Percentiles rank a stretch among this genome's conserved stretches.
Conservation (phyloP, 805 yeast genomes). For the Ogataea allantospora region DNA sequence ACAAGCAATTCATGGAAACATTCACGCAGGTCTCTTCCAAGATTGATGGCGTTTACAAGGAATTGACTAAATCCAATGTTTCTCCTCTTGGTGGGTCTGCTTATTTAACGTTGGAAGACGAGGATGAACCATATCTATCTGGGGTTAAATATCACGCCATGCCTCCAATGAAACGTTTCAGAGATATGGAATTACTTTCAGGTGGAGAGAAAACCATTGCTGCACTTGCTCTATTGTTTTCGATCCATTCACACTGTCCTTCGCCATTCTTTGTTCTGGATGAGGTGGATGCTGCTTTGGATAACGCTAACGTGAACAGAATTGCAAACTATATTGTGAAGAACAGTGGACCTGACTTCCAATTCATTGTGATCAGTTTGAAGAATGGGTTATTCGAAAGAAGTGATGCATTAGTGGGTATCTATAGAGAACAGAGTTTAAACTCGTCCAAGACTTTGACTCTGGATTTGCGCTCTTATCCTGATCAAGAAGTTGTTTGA, state of each 20-base stretch:
- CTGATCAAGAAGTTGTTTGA: conserved; percentile 33
- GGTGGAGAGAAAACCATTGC: conserved; percentile 98
- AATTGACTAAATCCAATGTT: conserved; percentile 68
- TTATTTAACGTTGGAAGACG: conserved; percentile 78
- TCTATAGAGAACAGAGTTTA: conserved; percentile 74
- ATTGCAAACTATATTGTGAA: conserved; percentile 82
- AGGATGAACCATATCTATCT: conserved; percentile 80
- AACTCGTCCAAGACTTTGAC: conserved; percentile 75
- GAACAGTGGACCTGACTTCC: conserved; percentile 75
- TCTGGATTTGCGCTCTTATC: conserved; percentile 64
- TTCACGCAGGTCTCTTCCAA: conserved; percentile 71
- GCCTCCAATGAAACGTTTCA: conserved; percentile 93
- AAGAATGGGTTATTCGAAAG: conserved; percentile 84
- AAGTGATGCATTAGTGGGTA: conserved; percentile 90
- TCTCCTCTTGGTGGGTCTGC: conserved; percentile 94
- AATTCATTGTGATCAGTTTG: conserved; percentile 89
- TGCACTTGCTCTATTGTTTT: conserved; percentile 87
- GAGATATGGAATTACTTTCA: conserved; percentile 87
- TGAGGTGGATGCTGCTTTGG: conserved; percentile 98
- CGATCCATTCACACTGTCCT: conserved; percentile 86
- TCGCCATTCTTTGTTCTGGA: conserved; percentile 95
- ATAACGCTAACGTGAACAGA: conserved; percentile 79
- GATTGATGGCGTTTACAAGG: conserved; percentile 80
- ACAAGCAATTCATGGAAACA: conserved; percentile 63
- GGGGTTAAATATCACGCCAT: conserved; percentile 91